Conservation (phyloP, 148 eudicot species). For the Cornus suecica region DNA sequence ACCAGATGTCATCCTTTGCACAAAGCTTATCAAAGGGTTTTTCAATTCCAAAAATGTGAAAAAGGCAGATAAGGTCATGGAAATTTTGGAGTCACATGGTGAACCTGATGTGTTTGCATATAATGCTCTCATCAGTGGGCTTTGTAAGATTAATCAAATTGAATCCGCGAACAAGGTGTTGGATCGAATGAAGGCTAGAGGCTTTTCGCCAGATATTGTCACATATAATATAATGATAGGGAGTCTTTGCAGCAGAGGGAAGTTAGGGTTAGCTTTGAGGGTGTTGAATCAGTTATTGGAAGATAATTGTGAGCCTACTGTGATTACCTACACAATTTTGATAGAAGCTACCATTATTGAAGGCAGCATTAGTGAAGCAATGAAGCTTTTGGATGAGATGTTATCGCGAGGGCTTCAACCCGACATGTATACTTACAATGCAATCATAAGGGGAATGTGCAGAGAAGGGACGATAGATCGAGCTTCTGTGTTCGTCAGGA, state of each 20-base stretch:
- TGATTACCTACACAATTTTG: slow-evolving; percentile 59
- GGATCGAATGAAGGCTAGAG: slow-evolving; percentile 46
- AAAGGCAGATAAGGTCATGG: slow-evolving; percentile 51
- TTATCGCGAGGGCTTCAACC: slow-evolving; percentile 54
- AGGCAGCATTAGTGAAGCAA: slow-evolving; percentile 53
- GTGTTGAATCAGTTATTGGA: slow-evolving; percentile 50
- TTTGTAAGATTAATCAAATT: slow-evolving; percentile 54
- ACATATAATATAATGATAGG: slow-evolving; percentile 78
- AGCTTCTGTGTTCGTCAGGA: slow-evolving; percentile 44
- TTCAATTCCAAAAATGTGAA: slow-evolving; percentile 34
- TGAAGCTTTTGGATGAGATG: slow-evolving; percentile 58
- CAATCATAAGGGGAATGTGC: slow-evolving; percentile 63
- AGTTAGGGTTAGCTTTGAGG: slow-evolving; percentile 49
- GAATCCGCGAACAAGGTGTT: slow-evolving; percentile 50
- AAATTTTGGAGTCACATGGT: slow-evolving; percentile 50
- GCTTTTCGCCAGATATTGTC: slow-evolving; percentile 59
- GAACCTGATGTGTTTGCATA: slow-evolving; percentile 62
- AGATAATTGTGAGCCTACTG: slow-evolving; percentile 54
- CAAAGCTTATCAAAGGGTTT: slow-evolving; percentile 64
- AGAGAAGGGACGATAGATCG: slow-evolving; percentile 45
- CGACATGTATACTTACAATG: slow-evolving; percentile 55
- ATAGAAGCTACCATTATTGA: slow-evolving; percentile 56
- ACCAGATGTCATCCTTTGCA: slow-evolving; percentile 54
- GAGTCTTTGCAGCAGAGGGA: slow-evolving; percentile 65
- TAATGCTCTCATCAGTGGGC: slow-evolving; percentile 66